Base-by-base conservation (phyloP, 805 yeast species). In the Candida cerambycidarum region DNA sequence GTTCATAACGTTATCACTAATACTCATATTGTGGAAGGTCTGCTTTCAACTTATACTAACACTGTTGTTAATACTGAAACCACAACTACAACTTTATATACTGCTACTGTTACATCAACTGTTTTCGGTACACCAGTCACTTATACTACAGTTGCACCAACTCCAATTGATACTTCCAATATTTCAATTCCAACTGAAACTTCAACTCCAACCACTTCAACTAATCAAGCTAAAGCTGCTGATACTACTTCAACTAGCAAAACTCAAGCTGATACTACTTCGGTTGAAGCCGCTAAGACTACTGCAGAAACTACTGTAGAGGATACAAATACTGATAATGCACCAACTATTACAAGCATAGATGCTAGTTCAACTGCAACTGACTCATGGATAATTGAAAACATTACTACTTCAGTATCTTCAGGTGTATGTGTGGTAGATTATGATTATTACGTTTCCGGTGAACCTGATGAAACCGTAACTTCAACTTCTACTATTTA, bases 21-120 rank as follows among this genome's bases (percentile, higher is more conserved):
- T 47, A 51, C 57, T 32, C 57, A 62, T 28, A 54, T 62, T 6
- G 70, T 67, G 4, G 47, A 58, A 29, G 71, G 66, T 16, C 46
- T 55, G 14, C 52, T 56, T 24, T 45, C 57, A 2, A 67, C 72
- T 14, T 32, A 44, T 15, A 64, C 71, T 15, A 55, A 65, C 44
- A 42, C 55, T 37, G 45, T 54, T 18, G 51, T 61, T 25, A 54
- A 57, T 38, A 65, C 72, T 16, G 50, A 61, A 15, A 65, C 70
- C 13, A 53, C 61, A 30, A 70, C 75, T 14, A 56, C 62, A 18
- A 70, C 75, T 17, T 56, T 59, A 21, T 69, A 68, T 52, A 70
- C 75, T 32, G 73, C 73, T 13, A 70, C 76, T 6, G 69, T 63
- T 30, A 70, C 75, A 4, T 60, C 65, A 2, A 68, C 73, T 13